These are phyloP conservation scores for Glomus cerebriforme DNA, from an alignment of 192 early-diverging fungal genomes.

Conservation along the genomic window DNA sequence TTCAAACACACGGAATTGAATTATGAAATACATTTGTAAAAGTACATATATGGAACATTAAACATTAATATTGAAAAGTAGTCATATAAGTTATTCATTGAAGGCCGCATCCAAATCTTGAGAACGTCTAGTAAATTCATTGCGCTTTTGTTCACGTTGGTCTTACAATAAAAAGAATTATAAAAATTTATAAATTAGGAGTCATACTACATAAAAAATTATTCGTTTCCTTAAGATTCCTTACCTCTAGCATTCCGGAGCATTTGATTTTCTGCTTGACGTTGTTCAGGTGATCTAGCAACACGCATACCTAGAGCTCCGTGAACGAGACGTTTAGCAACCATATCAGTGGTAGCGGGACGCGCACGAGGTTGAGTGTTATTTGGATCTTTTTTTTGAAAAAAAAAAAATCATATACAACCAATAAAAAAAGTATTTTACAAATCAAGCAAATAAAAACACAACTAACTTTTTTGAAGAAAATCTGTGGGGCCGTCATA, in stretches of 20 bases:
- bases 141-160: constrained; percentile 28
- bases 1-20: not conserved
- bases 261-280: constrained; percentile 27
- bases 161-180: constrained; percentile 14
- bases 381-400: constrained; percentile 30
- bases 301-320: constrained; percentile 71
- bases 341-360: constrained; percentile 66
- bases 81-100: constrained; percentile 16
- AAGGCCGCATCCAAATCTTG: constrained; percentile 32
- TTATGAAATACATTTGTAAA: not conserved
- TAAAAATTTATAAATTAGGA: not conserved
- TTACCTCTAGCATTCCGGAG: constrained; percentile 26
- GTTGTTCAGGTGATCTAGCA: constrained; percentile 49
- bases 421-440: not conserved
- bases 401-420: not conserved
- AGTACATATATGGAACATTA: not conserved
- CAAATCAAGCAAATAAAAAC: not conserved
- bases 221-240: not conserved
- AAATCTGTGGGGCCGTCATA: constrained; percentile 57
- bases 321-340: constrained; percentile 71
- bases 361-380: constrained; percentile 41
- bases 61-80: not conserved
- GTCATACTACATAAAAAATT: not conserved
- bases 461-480: constrained; percentile 34
- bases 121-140: constrained; percentile 16